Evolutionary conservation across 176 grass and related monocot species (phyloP).

Genomic region (Carex littledalei): DNA sequence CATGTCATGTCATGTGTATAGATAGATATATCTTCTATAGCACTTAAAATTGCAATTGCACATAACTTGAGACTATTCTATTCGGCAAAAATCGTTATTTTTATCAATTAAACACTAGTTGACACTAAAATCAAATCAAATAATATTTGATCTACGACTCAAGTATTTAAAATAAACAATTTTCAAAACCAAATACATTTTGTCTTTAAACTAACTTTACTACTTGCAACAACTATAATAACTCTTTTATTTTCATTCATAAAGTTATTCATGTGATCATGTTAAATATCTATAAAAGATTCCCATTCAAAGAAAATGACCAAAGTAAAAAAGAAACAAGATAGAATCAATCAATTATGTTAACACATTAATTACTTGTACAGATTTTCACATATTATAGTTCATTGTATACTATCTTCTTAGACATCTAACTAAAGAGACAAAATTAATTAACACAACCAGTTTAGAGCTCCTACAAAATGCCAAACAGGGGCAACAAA

Average conservation of each 20-base stretch:
- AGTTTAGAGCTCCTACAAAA: neutral
- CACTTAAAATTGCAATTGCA: too few species aligned
- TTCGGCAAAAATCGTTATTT: too few species aligned
- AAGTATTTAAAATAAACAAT: too few species aligned
- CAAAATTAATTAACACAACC: neutral
- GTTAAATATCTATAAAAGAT: neutral
- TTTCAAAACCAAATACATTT: too few species aligned
- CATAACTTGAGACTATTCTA: too few species aligned
- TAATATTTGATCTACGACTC: too few species aligned
- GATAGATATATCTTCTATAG: too few species aligned
- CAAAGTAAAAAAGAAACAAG: neutral
- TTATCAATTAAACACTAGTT: too few species aligned
- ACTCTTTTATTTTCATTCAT: neutral
- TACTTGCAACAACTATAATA: too few species aligned
- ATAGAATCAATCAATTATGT: neutral
- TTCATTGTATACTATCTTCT: neutral
- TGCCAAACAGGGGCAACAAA: neutral
- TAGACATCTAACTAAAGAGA: neutral
- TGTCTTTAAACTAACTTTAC: too few species aligned
- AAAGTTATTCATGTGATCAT: neutral
- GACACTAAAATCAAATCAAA: too few species aligned
- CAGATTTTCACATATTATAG: neutral
- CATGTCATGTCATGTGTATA: too few species aligned
- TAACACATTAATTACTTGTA: neutral
- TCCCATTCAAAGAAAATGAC: neutral